Evolutionary conservation across 306 rosid genomes (phyloP), one percentile per base, ranked within the genome.

Genomic region (Corylus avellana): DNA sequence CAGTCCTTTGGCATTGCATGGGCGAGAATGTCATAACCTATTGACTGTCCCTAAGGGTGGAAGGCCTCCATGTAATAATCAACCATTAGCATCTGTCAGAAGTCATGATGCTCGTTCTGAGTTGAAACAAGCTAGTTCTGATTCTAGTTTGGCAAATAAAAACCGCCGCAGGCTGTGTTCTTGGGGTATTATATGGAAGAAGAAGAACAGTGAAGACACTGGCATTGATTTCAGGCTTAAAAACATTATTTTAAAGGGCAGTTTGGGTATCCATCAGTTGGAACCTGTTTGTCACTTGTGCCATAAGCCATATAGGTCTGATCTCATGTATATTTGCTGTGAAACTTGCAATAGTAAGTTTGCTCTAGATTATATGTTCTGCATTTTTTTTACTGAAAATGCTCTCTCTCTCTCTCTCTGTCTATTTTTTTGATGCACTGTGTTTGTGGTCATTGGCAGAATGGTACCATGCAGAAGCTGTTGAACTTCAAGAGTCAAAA

Each of bases 401-500:
- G 13, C 18, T 70, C 69, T 53, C 44, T 72, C 18, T 25, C 17
- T 35, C 12, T 66, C 49, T 66, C 12, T 37, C 25, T 37, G 11
- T 37, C 3, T 37, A 0, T 17, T 48, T 22, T 54, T 64, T 50
- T 58, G 55, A 44, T 47, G 49, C 50, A 44, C 50, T 49, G 17
- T 82, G 44, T 53, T 74, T 87, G 62, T 62, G 82, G 29, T 77
- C 37, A 22, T 79, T 86, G 81, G 42, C 94, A 95, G 98, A 93
- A 84, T 96, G 99, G 99, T 91, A 84, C 86, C 99, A 96, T 73
- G 98, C 99, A 47, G 96, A 96, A 54, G 98, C 99, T 75, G 89
- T 96, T 71, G 93, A 90, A 72, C 92, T 96, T 22, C 92, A 91
- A 16, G 99, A 96, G 81, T 89, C 96, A 70, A 91, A 85, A 87